Conservation (phyloP, 768 basidiomycete genomes). For the Panaeolus papilionaceus region DNA sequence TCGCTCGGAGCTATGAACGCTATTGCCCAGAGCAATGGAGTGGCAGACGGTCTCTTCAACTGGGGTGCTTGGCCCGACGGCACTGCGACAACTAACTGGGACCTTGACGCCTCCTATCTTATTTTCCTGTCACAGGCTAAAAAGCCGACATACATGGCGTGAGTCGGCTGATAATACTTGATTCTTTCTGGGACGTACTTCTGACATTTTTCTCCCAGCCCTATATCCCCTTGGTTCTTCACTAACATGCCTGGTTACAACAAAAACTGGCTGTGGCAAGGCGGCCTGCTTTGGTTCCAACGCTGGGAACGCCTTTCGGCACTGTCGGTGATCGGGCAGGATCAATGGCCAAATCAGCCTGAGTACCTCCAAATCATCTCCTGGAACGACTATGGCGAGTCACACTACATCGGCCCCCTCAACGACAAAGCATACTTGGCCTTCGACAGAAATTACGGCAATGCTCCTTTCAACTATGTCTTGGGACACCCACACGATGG, state of each 20-base stretch:
- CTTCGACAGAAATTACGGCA: too few species aligned
- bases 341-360: slow-evolving; percentile 60
- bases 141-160: slow-evolving; percentile 49
- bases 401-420: slow-evolving; percentile 83
- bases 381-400: slow-evolving; percentile 82
- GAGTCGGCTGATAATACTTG: slow-evolving; percentile 80
- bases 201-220: too few species aligned
- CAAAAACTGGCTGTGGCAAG: slow-evolving; percentile 34
- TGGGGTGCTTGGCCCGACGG: too few species aligned
- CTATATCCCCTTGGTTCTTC: too few species aligned
- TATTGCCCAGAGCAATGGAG: too few species aligned
- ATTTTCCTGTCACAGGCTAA: slow-evolving; percentile 16
- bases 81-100: too few species aligned
- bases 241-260: too few species aligned
- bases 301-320: slow-evolving; percentile 59
- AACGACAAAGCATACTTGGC: slow-evolving; percentile 31
- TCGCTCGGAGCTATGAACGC: too few species aligned
- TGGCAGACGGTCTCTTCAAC: too few species aligned
- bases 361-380: slow-evolving; percentile 67
- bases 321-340: slow-evolving; percentile 35
- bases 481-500: too few species aligned
- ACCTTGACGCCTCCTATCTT: too few species aligned
- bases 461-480: too few species aligned
- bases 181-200: slow-evolving; percentile 62
- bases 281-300: slow-evolving; percentile 65